These are phyloP conservation scores for Xylariaceae sp. DNA, from an alignment of 2,329 filamentous ascomycete genomes.

Conservation along the genomic window DNA sequence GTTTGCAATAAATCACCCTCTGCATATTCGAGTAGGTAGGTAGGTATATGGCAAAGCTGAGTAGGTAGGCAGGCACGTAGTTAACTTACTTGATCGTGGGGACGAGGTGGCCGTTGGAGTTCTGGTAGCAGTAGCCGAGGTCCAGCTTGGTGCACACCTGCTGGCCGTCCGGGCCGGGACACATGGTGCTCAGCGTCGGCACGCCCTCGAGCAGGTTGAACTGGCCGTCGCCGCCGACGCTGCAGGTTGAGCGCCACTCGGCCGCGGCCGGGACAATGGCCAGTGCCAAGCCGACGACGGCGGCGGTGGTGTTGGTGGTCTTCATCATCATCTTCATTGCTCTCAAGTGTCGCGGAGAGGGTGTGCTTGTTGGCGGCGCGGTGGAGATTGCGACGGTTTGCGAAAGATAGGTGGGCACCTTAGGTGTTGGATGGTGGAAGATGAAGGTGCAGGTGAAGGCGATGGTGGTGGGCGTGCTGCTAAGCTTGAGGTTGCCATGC, in stretches of 20 bases:
- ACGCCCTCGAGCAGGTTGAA: conserved; percentile 4
- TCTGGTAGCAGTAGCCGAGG: conserved; percentile 12
- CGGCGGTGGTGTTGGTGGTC: too few relatives aligned
- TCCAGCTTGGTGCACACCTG: conserved; percentile 13
- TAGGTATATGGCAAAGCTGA: background rate
- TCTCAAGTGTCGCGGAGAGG: too few relatives aligned
- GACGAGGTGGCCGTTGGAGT: conserved; percentile 8
- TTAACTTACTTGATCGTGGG: conserved; percentile 8
- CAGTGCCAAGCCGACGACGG: background rate
- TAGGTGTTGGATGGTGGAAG: too few relatives aligned
- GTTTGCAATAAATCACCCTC: background rate
- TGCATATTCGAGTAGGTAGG: background rate
- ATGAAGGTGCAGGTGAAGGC: too few relatives aligned
- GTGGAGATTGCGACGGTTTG: too few relatives aligned
- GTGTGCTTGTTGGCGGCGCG: too few relatives aligned
- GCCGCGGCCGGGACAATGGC: conserved; percentile 2
- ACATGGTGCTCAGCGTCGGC: conserved; percentile 10
- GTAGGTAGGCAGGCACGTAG: background rate
- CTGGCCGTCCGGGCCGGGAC: conserved; percentile 2
- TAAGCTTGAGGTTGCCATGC: too few relatives aligned
- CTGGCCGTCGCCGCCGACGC: conserved; percentile 5
- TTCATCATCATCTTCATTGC: too few relatives aligned
- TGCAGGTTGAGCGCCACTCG: conserved; percentile 8
- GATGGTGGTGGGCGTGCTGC: too few relatives aligned
- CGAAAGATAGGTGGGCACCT: too few relatives aligned